These are phyloP conservation scores for Apostasia shenzhenica DNA, from an alignment of 106 monocot genomes.

Conservation along the genomic window DNA sequence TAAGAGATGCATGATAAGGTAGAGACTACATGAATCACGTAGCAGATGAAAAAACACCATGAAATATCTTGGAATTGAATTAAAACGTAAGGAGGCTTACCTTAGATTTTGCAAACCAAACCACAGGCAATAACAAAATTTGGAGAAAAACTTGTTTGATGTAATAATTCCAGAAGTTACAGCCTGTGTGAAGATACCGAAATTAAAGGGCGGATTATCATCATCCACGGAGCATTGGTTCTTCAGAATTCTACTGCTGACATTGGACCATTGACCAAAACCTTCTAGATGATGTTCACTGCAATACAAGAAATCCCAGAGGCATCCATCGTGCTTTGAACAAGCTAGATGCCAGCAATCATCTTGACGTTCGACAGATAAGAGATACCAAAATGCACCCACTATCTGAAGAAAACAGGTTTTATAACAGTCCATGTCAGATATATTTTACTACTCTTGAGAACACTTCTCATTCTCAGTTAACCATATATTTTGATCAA, in stretches of 20 bases:
- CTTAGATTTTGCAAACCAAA: constrained; percentile 90
- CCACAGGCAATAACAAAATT: constrained; percentile 78
- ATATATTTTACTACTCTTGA: too few relatives aligned
- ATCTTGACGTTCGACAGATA: constrained; percentile 75
- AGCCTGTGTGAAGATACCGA: constrained; percentile 64
- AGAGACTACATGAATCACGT: background rate
- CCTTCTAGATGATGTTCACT: constrained; percentile 24
- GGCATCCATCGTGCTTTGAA: constrained; percentile 18
- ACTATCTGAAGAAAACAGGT: constrained; percentile 46
- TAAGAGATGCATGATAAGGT: background rate
- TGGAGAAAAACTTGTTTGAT: constrained; percentile 50
- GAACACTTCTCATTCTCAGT: too few relatives aligned
- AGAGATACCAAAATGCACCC: constrained; percentile 87
- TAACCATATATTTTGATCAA: too few relatives aligned
- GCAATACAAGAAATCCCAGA: constrained; percentile 40
- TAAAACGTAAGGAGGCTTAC: constrained; percentile 19
- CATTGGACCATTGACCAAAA: constrained; percentile 28
- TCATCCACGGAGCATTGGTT: constrained; percentile 19
- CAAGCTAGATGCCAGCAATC: constrained; percentile 72
- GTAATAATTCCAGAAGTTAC: constrained; percentile 49
- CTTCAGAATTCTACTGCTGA: constrained; percentile 8
- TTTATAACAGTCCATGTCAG: background rate
- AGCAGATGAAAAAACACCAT: background rate
- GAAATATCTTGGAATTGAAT: background rate
- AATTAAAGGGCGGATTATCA: constrained; percentile 40